A percentile compares a stretch with the other conserved stretches of the same genome.
Conservation (phyloP, 129 eudicot species). For the Cynara cardunculus region DNA sequence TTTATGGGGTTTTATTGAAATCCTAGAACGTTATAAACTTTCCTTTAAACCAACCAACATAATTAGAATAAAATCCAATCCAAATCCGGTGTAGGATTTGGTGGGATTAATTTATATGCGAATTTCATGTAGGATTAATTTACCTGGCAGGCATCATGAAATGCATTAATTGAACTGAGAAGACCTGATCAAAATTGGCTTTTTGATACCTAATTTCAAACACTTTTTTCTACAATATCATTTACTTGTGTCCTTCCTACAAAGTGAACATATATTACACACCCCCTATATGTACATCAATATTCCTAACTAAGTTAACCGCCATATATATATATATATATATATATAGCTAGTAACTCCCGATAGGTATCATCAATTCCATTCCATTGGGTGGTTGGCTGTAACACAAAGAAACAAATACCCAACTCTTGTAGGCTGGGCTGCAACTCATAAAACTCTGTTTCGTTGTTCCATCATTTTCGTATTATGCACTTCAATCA, state of each 20-base stretch:
- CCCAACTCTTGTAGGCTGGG: neutral
- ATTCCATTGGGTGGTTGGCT: neutral
- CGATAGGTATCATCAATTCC: constrained; percentile 5
- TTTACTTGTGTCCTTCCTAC: neutral
- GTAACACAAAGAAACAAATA: neutral
- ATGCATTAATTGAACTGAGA: neutral
- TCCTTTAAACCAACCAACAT: too few relatives aligned
- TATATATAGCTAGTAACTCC: constrained; percentile 18
- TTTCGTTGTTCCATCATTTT: constrained; percentile 44
- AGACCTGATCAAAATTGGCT: neutral
- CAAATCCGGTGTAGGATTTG: too few relatives aligned
- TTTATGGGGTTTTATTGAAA: too few relatives aligned
- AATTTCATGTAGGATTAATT: neutral
- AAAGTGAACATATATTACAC: constrained; percentile 18
- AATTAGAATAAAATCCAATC: too few relatives aligned
- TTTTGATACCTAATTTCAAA: neutral
- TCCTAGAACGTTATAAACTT: too few relatives aligned
- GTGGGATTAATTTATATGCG: too few relatives aligned
- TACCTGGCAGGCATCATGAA: neutral
- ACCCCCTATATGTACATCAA: constrained; percentile 30
- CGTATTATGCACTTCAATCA: constrained; percentile 40
- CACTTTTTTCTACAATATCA: neutral
- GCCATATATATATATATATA: too few relatives aligned
- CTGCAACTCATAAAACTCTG: constrained; percentile 45
- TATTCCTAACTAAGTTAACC: constrained; percentile 22